Percentiles rank a stretch among this genome's conserved stretches.
Evolutionary conservation across 2,329 filamentous ascomycete genomes (phyloP).

Genomic region (Aspergillus sp.): DNA sequence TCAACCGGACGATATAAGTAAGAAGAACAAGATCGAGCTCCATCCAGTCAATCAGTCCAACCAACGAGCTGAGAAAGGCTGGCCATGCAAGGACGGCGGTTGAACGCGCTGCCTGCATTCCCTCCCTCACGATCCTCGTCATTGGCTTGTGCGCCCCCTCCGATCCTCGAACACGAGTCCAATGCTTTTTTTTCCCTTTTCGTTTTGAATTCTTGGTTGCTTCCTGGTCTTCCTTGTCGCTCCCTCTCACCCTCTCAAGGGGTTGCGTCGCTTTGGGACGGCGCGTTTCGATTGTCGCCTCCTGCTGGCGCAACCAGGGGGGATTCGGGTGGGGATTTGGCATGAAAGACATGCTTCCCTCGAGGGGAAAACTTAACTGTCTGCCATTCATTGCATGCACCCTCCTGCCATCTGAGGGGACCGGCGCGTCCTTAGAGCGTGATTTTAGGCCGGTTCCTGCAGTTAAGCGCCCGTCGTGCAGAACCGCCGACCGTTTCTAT

Average conservation of each 20-base stretch:
- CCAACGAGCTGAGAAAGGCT: constrained; percentile 3
- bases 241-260: background rate
- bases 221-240: no score
- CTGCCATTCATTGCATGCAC: background rate
- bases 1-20: background rate
- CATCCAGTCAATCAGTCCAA: background rate
- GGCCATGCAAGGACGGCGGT: constrained; percentile 13
- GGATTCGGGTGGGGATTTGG: no score
- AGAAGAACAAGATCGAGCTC: no score
- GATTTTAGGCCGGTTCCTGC: constrained; percentile 1
- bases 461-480: constrained; percentile 4
- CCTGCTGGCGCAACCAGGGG: background rate
- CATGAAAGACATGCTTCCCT: background rate
- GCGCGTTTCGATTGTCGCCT: constrained; percentile 4
- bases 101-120: constrained; percentile 12
- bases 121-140: background rate
- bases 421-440: background rate
- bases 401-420: background rate
- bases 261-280: constrained; percentile 1
- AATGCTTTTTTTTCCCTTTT: constrained; percentile 1
- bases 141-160: background rate
- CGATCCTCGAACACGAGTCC: constrained; percentile 5
- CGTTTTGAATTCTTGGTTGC: no score
- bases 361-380: background rate
- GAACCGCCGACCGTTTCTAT: constrained; percentile 3